Percentiles rank a stretch among this genome's conserved stretches.
phyloP scores from a whole-genome alignment of 148 eudicot species.

The Vaccinium myrtillus region DNA sequence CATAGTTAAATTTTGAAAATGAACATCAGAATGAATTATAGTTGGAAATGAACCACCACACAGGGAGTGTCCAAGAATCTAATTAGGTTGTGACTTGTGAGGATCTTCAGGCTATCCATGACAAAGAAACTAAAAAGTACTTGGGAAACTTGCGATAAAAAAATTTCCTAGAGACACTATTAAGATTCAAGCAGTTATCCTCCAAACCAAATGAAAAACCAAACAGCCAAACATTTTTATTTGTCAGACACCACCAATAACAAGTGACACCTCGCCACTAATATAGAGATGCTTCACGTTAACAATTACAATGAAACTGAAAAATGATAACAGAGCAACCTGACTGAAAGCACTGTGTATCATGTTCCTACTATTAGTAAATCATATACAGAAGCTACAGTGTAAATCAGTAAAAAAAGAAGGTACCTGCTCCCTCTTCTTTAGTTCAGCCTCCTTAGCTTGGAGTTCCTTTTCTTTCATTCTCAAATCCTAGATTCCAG shows the following conservation, averaged over 20 bases:
- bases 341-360: background rate
- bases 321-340: background rate
- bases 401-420: background rate
- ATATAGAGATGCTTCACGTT: background rate
- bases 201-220: background rate
- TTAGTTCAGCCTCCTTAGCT: conserved; percentile 73
- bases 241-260: background rate
- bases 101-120: background rate
- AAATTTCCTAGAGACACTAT: background rate
- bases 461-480: conserved; percentile 61
- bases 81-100: background rate
- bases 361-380: background rate
- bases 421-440: conserved; percentile 58
- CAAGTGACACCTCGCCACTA: background rate
- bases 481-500: conserved; percentile 44
- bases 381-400: conserved; percentile 1
- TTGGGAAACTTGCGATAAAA: background rate
- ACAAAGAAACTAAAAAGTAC: background rate
- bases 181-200: background rate
- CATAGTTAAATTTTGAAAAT: conserved; percentile 5
- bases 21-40: background rate
- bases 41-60: background rate
- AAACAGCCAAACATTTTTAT: background rate
- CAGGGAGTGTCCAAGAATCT: background rate
- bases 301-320: background rate